Evolutionary conservation across 352 stramenopile genomes (phyloP).

Genomic region (Pythium aphanidermatum): DNA sequence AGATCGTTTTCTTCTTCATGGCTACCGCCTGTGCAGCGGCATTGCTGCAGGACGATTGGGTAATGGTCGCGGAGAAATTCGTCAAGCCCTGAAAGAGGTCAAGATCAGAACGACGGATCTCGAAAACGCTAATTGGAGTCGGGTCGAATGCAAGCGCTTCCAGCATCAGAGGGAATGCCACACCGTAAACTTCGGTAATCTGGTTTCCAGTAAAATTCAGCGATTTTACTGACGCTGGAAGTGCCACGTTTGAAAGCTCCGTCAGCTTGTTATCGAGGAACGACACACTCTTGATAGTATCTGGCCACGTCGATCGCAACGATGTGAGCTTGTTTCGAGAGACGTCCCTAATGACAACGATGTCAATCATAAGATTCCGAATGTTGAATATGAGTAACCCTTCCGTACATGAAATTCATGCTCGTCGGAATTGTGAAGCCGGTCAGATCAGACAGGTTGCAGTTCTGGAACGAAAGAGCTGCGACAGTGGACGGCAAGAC

Average conservation of each 20-base stretch:
- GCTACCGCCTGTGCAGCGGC: conserved; percentile 36
- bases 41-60: conserved; percentile 36
- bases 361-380: too few species aligned
- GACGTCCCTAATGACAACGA: conserved; percentile 15
- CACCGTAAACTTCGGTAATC: conserved; percentile 47
- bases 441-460: conserved; percentile 14
- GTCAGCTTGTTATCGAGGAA: conserved; percentile 37
- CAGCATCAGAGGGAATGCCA: conserved; percentile 48
- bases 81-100: conserved; percentile 41
- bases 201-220: conserved; percentile 57
- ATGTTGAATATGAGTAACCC: too few species aligned
- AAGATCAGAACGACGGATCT: conserved; percentile 61
- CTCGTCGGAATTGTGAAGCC: conserved; percentile 31
- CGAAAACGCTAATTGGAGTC: conserved; percentile 52
- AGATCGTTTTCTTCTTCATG: conserved; percentile 31
- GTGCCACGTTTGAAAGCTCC: conserved; percentile 40
- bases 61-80: conserved; percentile 33
- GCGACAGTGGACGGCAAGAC: conserved; percentile 38
- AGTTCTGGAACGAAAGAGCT: conserved; percentile 22
- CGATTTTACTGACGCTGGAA: conserved; percentile 37
- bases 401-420: conserved; percentile 53
- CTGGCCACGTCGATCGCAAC: conserved; percentile 10
- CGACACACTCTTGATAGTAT: conserved; percentile 6
- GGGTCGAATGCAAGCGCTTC: conserved; percentile 39
- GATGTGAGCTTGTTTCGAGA: conserved; percentile 17